A percentile compares a stretch with the other conserved stretches of the same genome.
Conservation (phyloP, 257 asterid species). For the Agastache rugosa region DNA sequence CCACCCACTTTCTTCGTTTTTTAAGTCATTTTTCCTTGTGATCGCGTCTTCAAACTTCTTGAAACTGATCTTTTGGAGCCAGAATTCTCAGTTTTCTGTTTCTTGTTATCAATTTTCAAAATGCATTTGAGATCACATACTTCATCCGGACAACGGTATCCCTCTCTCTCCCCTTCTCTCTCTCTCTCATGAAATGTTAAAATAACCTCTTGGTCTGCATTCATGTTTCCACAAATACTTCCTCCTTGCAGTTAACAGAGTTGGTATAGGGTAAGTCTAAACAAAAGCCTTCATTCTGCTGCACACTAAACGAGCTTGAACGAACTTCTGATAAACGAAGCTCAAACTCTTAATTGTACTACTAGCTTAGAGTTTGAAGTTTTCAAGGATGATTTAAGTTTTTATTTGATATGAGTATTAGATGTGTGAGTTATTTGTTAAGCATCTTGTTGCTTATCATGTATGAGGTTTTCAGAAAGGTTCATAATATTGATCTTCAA, state of each 20-base stretch:
- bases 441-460: too few species aligned
- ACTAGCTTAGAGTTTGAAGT: too few species aligned
- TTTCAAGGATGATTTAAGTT: too few species aligned
- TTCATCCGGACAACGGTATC: slow-evolving; percentile 87
- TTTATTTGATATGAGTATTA: too few species aligned
- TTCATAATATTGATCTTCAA: too few species aligned
- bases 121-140: slow-evolving; percentile 93
- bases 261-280: slow-evolving; percentile 71
- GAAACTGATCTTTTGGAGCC: not conserved
- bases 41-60: not conserved
- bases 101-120: slow-evolving; percentile 50
- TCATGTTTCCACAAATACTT: slow-evolving; percentile 83
- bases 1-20: not conserved
- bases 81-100: not conserved
- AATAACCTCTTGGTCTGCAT: slow-evolving; percentile 59
- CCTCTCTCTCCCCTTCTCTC: not conserved
- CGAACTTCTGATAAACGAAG: not conserved
- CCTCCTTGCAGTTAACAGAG: slow-evolving; percentile 65
- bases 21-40: not conserved
- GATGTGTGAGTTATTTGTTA: too few species aligned
- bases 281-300: too few species aligned
- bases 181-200: not conserved
- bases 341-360: not conserved
- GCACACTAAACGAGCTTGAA: not conserved
- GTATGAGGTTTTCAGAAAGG: too few species aligned